Base-by-base conservation (phyloP, 441 rosid genomes). In the Erodium moschatum region DNA sequence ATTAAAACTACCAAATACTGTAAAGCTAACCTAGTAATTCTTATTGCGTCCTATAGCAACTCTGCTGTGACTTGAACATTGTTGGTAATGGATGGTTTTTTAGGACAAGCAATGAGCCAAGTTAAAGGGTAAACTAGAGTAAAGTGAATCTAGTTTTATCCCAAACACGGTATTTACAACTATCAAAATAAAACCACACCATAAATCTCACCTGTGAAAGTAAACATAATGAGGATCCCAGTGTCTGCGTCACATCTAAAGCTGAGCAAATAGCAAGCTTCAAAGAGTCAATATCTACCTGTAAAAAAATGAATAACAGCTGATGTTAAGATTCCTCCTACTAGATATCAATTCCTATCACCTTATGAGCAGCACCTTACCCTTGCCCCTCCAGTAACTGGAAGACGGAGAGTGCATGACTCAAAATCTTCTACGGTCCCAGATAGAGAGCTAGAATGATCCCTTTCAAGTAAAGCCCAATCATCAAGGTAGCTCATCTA, bases 341-440 rank as follows among this genome's bases (percentile, higher is more conserved):
- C 69, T 44, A 54, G 48, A 38, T 76, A 44, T 58, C 15, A 70
- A 70, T 40, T 29, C 52, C 42, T n/a, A 44, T 38, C 10, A 65
- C 64, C 50, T 46, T 42, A 68, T 73, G 72, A 15, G 46, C 15
- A 78, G 64, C 48, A 42, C 48, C 69, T 19, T 81, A 91, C 99
- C 87, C 81, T 86, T 80, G 97, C 89, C 75, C 94, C 97, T 69
- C 90, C 91, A 38, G 87, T 86, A 16, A 89, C 76, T 21, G 99
- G 99, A 80, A 95, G 83, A 67, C 95, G 96, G 65, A 87, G 88
- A 69, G 99, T 95, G 79, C 86, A 86, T 4, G 97, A 96, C 84
- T 91, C 87, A 72, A 95, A 80, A 85, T 87, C 97, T 77, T 89
- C 85, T 61, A 83, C 82, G 64, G 89, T 88, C 71, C 95, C 92